Evolutionary conservation across 2,329 filamentous ascomycete species (phyloP), one percentile per base, ranked within the genome.

Genomic region (Dendrostoma leiphaemia): DNA sequence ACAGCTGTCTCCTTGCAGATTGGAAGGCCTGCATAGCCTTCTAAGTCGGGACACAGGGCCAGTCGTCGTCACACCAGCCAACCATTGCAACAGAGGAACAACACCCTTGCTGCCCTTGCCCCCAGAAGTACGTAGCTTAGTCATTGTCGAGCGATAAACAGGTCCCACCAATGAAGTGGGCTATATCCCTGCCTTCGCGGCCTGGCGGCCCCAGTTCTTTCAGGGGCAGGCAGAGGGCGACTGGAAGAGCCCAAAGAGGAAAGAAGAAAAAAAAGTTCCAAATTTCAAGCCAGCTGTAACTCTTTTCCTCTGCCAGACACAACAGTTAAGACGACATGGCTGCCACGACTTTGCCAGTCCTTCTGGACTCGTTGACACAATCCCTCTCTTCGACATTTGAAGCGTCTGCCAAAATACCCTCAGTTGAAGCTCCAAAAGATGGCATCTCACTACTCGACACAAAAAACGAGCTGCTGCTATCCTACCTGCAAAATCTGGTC

Each of bases 401-500:
- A 55, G 84, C 86, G 6, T 79, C 86, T 0, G 83, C 87, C 0
- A 82, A 82, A 46, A 68, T 84, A 17, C 68, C 78, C n/a, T 70
- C 77, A 13, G 81, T 95, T 56, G 75, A 88, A 46, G 83, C 89
- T n/a, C 87, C 89, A 1, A 80, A 86, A 60, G 85, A 96, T 64
- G 93, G 94, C 66, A 94, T 99, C 55, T 97, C 94, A 0, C 84
- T 99, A 1, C 86, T 99, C 65, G 91, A 97, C 67, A 85, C 90
- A 60, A 99, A 99, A 75, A 97, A 95, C 72, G 94, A 99, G 68
- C 81, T 99, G n/a, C 85, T 99, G 17, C 85, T 99, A 35, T 93
- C 93, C 4, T 99, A 99, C 71, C 79, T 99, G 0, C 93, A 99
- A 65, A 95, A 96, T 65, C 83, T 97, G 4, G 90, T 94, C 41